phyloP scores from a whole-genome alignment of 2,329 filamentous ascomycete species.

The Hortaea werneckii region DNA sequence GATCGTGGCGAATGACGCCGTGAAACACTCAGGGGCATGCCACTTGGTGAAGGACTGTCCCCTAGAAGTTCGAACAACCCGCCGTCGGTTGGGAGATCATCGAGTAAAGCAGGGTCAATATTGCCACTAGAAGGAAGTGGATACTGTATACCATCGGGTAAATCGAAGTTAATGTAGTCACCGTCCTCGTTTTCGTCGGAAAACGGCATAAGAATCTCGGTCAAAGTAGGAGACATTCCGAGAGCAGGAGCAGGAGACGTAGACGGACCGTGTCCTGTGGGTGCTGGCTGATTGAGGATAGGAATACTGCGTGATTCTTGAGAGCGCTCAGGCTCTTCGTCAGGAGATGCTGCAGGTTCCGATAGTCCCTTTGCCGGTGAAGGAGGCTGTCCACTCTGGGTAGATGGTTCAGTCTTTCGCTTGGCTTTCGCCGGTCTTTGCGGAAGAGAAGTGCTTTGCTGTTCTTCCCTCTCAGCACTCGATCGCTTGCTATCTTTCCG shows the following conservation, averaged over 20 bases:
- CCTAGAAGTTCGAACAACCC: conserved; percentile 8
- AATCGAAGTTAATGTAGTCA: conserved; percentile 18
- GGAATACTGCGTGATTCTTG: neutral
- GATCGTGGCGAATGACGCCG: neutral
- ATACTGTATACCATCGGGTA: conserved; percentile 18
- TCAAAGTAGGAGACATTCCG: conserved; percentile 19
- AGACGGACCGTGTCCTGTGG: neutral
- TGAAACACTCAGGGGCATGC: neutral
- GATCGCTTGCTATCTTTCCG: conserved; percentile 8
- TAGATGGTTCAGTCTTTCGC: conserved; percentile 1
- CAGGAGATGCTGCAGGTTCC: neutral
- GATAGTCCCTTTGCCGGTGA: conserved; percentile 1
- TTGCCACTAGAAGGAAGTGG: conserved; percentile 10
- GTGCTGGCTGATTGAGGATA: neutral
- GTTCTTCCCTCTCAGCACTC: conserved; percentile 4
- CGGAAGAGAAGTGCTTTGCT: neutral
- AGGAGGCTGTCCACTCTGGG: neutral
- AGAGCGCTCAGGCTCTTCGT: neutral
- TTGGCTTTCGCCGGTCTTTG: conserved; percentile 9
- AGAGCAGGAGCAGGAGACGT: neutral
- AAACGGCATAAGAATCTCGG: conserved; percentile 18
- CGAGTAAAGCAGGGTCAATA: conserved; percentile 12
- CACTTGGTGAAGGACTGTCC: neutral
- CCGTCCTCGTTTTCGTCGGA: conserved; percentile 6
- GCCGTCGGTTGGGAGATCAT: conserved; percentile 6